A percentile compares a stretch with the other conserved stretches of the same genome.
Evolutionary conservation across 2,329 filamentous ascomycete genomes (phyloP).

Genomic region (Penicillium janthinellum): DNA sequence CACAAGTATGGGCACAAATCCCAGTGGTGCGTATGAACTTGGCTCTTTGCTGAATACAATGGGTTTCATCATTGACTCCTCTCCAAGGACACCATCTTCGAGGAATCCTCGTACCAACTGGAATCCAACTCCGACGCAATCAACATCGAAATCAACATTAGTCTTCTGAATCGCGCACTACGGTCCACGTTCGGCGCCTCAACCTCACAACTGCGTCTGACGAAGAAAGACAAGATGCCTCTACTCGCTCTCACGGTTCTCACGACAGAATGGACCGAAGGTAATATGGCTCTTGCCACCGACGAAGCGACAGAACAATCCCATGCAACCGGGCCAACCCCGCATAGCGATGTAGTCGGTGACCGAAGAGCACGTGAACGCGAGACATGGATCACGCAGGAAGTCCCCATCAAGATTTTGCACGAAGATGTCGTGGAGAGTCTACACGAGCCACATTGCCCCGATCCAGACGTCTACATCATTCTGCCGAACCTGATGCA

Average conservation of each 20-base stretch:
- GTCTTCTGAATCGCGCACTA: slow-evolving; percentile 84
- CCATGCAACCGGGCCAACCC: slow-evolving; percentile 41
- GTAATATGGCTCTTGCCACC: slow-evolving; percentile 59
- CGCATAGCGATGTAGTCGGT: slow-evolving; percentile 36
- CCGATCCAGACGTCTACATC: slow-evolving; percentile 93
- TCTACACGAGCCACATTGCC: slow-evolving; percentile 88
- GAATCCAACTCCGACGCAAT: slow-evolving; percentile 92
- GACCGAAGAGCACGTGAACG: slow-evolving; percentile 65
- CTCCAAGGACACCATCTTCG: slow-evolving; percentile 77
- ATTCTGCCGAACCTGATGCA: slow-evolving; percentile 83
- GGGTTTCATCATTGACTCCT: slow-evolving; percentile 3
- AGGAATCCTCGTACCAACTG: slow-evolving; percentile 71
- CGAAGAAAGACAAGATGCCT: slow-evolving; percentile 86
- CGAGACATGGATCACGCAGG: slow-evolving; percentile 91
- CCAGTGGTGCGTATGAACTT: slow-evolving; percentile 35
- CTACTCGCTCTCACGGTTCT: slow-evolving; percentile 88
- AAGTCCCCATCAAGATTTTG: slow-evolving; percentile 91
- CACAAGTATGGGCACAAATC: slow-evolving; percentile 91
- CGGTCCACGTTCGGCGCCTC: slow-evolving; percentile 81
- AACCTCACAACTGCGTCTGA: slow-evolving; percentile 82
- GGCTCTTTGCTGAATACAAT: not conserved
- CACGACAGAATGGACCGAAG: slow-evolving; percentile 53
- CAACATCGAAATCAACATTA: slow-evolving; percentile 93
- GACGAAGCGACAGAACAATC: slow-evolving; percentile 42
- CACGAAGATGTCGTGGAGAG: slow-evolving; percentile 81